Conservation (phyloP, 305 asterid genomes). For the Solanum hybrid region DNA sequence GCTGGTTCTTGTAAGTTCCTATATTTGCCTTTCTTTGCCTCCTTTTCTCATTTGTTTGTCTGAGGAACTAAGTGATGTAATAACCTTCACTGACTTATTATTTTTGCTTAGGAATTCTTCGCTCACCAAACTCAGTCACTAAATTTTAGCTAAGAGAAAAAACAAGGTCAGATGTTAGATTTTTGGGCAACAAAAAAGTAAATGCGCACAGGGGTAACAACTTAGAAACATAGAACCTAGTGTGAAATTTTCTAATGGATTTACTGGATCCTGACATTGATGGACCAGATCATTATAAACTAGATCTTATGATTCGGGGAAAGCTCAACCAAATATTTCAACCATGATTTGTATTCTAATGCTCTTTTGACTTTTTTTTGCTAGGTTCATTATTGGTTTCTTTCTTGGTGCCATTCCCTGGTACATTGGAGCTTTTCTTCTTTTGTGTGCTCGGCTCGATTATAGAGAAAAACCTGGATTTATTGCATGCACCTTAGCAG, state of each 20-base stretch:
- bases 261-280: not conserved
- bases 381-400: slow-evolving; percentile 72
- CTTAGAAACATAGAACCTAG: not conserved
- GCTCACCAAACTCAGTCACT: not conserved
- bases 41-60: not conserved
- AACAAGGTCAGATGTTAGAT: not conserved
- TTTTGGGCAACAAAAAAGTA: not conserved
- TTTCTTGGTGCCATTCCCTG: slow-evolving; percentile 81
- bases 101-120: not conserved
- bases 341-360: not conserved
- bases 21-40: not conserved
- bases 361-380: slow-evolving; percentile 4
- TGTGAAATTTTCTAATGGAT: not conserved
- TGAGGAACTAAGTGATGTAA: not conserved
- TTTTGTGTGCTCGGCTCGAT: slow-evolving; percentile 70
- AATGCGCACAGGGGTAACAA: not conserved
- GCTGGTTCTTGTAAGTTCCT: slow-evolving; percentile 79
- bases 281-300: not conserved
- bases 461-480: slow-evolving; percentile 88
- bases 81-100: not conserved
- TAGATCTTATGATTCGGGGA: not conserved
- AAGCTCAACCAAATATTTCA: not conserved
- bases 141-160: not conserved
- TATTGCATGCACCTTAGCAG: slow-evolving; percentile 74
- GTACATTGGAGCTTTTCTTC: slow-evolving; percentile 78